These are phyloP conservation scores for Penicillium canescens DNA, from an alignment of 495 filamentous ascomycete species.

Conservation along the genomic window DNA sequence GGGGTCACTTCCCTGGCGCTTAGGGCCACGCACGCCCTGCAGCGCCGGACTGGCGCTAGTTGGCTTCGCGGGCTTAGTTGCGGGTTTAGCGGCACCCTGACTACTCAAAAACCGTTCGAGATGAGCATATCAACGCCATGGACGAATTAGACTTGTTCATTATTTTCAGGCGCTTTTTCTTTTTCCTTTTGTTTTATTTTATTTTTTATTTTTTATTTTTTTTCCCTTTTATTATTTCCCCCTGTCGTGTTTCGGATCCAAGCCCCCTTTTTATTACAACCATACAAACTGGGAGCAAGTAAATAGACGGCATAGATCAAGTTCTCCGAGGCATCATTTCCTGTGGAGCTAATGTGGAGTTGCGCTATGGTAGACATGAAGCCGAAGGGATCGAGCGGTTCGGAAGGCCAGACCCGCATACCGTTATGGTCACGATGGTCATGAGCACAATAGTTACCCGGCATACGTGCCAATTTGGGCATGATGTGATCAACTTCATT, in stretches of 20 bases:
- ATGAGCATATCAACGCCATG: conserved; percentile 7
- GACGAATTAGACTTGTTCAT: not conserved
- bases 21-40: conserved; percentile 27
- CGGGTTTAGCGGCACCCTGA: conserved; percentile 11
- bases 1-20: conserved; percentile 13
- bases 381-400: conserved; percentile 18
- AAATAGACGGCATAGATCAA: too few relatives aligned
- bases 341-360: conserved; percentile 12
- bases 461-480: not conserved
- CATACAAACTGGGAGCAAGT: not conserved
- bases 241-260: too few relatives aligned
- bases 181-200: not conserved
- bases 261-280: too few relatives aligned
- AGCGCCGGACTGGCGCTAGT: conserved; percentile 7
- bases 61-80: conserved; percentile 9
- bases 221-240: too few relatives aligned
- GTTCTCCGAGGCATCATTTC: not conserved
- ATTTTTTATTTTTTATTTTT: too few relatives aligned
- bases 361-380: conserved; percentile 19
- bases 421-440: conserved; percentile 9
- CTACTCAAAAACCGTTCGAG: conserved; percentile 13
- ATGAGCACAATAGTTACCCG: not conserved
- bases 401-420: conserved; percentile 19
- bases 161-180: conserved; percentile 4
- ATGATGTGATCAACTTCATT: conserved; percentile 12